phyloP scores from a whole-genome alignment of 2,329 filamentous ascomycete genomes.

The Fusarium domesticum region DNA sequence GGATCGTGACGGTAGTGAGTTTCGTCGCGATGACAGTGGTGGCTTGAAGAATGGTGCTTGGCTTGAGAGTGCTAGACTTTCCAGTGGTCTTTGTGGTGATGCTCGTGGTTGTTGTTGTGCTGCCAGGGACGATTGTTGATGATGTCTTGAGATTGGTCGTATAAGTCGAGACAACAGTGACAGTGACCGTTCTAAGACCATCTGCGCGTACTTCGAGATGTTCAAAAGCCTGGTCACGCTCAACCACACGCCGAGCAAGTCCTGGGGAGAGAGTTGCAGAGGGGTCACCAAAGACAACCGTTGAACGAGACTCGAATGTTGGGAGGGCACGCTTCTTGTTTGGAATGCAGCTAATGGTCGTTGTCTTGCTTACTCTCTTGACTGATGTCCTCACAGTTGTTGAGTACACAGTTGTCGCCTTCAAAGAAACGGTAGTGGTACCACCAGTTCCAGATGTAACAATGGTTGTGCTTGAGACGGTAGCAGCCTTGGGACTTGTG shows the following conservation, averaged over 20 bases:
- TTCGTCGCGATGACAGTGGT: slow-evolving; percentile 13
- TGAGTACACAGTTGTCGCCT: slow-evolving; percentile 21
- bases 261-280: slow-evolving; percentile 6
- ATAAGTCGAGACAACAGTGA: slow-evolving; percentile 12
- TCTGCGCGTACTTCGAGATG: slow-evolving; percentile 12
- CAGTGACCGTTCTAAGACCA: slow-evolving; percentile 7
- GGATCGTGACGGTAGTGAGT: slow-evolving; percentile 10
- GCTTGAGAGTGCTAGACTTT: slow-evolving; percentile 14
- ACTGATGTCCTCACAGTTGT: slow-evolving; percentile 22
- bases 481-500: slow-evolving; percentile 16
- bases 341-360: slow-evolving; percentile 22
- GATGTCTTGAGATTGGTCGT: slow-evolving; percentile 18
- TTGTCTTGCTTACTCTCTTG: slow-evolving; percentile 18
- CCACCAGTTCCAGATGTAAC: slow-evolving; percentile 18
- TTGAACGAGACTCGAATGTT: slow-evolving; percentile 6
- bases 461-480: slow-evolving; percentile 20
- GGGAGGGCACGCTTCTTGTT: slow-evolving; percentile 12
- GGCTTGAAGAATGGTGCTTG: slow-evolving; percentile 7
- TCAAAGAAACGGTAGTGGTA: slow-evolving; percentile 19
- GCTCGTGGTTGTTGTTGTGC: slow-evolving; percentile 12
- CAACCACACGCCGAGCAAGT: slow-evolving; percentile 8
- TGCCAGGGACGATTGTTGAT: slow-evolving; percentile 11
- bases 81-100: slow-evolving; percentile 12
- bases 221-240: slow-evolving; percentile 4
- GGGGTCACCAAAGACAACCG: slow-evolving; percentile 14